phyloP scores from a whole-genome alignment of 192 early-diverging fungal species.

The Coemansia sp. region DNA sequence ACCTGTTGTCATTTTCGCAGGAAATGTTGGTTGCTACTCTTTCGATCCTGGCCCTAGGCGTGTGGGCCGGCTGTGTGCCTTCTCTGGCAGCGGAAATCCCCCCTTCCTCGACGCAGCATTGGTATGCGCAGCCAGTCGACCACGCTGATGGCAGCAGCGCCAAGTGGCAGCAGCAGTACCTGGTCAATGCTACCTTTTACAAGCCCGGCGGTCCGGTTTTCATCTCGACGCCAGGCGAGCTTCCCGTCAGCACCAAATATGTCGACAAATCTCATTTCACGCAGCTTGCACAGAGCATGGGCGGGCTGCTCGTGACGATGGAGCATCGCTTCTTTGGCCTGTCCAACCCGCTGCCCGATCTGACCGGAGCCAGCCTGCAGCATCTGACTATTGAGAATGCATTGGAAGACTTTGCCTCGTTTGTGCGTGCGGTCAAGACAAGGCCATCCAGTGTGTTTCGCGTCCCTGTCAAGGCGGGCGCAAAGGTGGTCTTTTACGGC shows the following conservation, averaged over 20 bases:
- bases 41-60: too few relatives aligned
- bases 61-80: too few relatives aligned
- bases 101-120: conserved; percentile 6
- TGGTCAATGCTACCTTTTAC: conserved; percentile 38
- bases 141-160: conserved; percentile 18
- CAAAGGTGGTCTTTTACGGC: conserved; percentile 62
- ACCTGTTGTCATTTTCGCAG: too few relatives aligned
- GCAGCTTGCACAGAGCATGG: conserved; percentile 46
- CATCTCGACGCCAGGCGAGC: conserved; percentile 31
- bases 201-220: conserved; percentile 30
- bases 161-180: conserved; percentile 33
- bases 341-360: conserved; percentile 46
- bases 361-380: conserved; percentile 21
- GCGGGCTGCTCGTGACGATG: conserved; percentile 49
- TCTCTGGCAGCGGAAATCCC: neutral
- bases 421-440: conserved; percentile 12
- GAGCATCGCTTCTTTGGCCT: conserved; percentile 61
- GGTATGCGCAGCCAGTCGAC: conserved; percentile 37
- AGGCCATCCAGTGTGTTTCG: conserved; percentile 7
- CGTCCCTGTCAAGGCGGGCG: conserved; percentile 2
- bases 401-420: conserved; percentile 27
- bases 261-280: conserved; percentile 11
- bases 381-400: conserved; percentile 29
- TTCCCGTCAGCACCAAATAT: conserved; percentile 4
- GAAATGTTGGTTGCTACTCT: too few relatives aligned